Percentiles rank a stretch among this genome's conserved stretches.
Conservation (phyloP, 2,329 filamentous ascomycete genomes). For the Colletotrichum eremochloae region DNA sequence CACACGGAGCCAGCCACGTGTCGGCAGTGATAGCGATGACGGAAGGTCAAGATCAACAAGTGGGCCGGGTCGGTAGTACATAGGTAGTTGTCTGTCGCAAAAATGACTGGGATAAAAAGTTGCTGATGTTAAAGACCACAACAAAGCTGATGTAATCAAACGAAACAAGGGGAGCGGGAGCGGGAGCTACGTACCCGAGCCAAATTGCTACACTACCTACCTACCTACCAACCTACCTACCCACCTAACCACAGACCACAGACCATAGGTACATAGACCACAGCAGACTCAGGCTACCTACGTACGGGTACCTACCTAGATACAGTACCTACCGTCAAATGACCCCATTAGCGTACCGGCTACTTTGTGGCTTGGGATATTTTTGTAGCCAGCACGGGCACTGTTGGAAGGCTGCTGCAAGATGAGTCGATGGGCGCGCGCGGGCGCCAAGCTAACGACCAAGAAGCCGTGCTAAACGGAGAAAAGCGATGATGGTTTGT, state of each 20-base stretch:
- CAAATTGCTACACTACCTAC: neutral
- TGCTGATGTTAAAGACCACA: neutral
- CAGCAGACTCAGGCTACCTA: too few relatives aligned
- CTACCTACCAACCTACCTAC: neutral
- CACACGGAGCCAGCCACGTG: neutral
- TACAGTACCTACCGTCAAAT: neutral
- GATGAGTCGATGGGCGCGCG: neutral
- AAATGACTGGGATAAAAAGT: neutral
- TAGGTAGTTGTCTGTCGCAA: neutral
- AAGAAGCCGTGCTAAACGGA: neutral
- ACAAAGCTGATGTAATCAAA: conserved; percentile 11
- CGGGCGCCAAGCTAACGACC: neutral
- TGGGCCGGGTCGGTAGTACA: neutral
- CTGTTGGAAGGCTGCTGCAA: neutral
- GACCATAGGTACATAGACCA: too few relatives aligned
- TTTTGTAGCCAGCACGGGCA: conserved; percentile 13
- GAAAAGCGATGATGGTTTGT: neutral
- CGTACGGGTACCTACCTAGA: too few relatives aligned
- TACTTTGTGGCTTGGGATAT: conserved; percentile 27
- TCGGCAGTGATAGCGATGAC: neutral
- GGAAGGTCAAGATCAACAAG: neutral
- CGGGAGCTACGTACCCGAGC: conserved; percentile 1
- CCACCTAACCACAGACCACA: too few relatives aligned
- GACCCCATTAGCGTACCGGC: conserved; percentile 24
- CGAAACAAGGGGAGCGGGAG: neutral